Evolutionary conservation across 139 green algal species (phyloP), one percentile per base, ranked within the genome.

Genomic region (Trebouxia sp.): DNA sequence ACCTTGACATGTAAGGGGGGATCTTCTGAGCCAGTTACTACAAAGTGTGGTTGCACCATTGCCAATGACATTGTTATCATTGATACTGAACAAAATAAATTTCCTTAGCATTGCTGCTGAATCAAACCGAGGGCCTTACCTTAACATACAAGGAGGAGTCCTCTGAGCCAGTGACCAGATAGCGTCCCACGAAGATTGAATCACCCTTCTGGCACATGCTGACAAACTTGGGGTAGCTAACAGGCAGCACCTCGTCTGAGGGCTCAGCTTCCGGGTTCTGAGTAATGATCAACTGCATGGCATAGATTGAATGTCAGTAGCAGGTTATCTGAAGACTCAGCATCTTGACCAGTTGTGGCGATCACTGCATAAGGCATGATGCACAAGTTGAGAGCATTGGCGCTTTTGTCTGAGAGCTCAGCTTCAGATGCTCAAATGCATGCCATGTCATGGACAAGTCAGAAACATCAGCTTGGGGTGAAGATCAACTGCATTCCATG

Each of bases 131-230:
- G 6, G 7, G 55, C 24, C 80, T 26, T 82, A 96, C 93, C 81
- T 93, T 87, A 37, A 98, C 84, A 83, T 93, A 97, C 11, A 97
- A 80, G 1, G 89, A 94, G 22, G 91, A 90, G 0, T 87, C 87
- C 80, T 98, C 95, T 15, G 92, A 92, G 55, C 95, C 95, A 1
- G 91, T 96, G 11, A 93, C 91, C 47, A 98, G 89, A 86, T 98
- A 98, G n/a, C 94, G 87, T 2, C 92, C 94, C 53, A 98, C 84
- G 86, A 97, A 96, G 72, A 98, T 88, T 6, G 83, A 90, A 87
- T 98, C 95, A 7, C 95, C 95, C 30, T 83, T 53, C 56, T 90
- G 56, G 45, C 83, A 83, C 89, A 93, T 93, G 39, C 80, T 77
- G 2, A 87, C 83, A 75, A 98, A 93, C 77, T 93, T 92, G 65